Base-by-base conservation (phyloP, 345 rosid genomes). In the Melaleuca quinquenervia region DNA sequence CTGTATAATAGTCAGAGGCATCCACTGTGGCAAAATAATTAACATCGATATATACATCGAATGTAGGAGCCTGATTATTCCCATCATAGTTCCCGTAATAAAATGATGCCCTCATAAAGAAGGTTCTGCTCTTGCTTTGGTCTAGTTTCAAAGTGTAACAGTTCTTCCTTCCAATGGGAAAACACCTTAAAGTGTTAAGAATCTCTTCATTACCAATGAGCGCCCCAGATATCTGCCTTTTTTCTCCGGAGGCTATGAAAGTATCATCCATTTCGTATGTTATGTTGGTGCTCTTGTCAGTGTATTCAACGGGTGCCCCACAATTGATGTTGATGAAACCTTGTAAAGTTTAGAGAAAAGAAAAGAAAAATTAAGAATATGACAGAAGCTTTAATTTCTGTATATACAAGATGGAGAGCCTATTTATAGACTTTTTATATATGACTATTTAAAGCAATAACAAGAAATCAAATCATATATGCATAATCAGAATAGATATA, bases 321-420 rank as follows among this genome's bases (percentile, higher is more conserved):
- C 89, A 90, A 51, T 88, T 88, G 84, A 88, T 55, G 89, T 86
- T 90, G 21, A 90, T 83, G 83, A 84, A 90, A 32, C 86, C 86
- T 88, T 54, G 0, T 21, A 54, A 21, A 2, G n/a, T 54, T 54
- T 22, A 54, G 12, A 54, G n/a, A 54, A 54, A 21, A 22, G 41
- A 4, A 41, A 41, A 41, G 4, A 41, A 41, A 41, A 41, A 41
- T 41, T 4, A 41, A 41, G 41, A 41, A 2, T 41, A 41, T 41
- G 2, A 41, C 41, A 4, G 41, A 41, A 41, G 41, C 41, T 41
- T 41, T 41, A 41, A 41, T 41, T 41, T 41, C 41, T 4, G 41
- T 41, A 41, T 41, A 41, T 41, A 41, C 41, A 41, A 41, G 41
- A 41, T 41, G 41, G 3, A 41, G 41, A 41, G 41, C 41, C 41